phyloP scores from a whole-genome alignment of 805 yeast species.

The Teunomyces cretensis region DNA sequence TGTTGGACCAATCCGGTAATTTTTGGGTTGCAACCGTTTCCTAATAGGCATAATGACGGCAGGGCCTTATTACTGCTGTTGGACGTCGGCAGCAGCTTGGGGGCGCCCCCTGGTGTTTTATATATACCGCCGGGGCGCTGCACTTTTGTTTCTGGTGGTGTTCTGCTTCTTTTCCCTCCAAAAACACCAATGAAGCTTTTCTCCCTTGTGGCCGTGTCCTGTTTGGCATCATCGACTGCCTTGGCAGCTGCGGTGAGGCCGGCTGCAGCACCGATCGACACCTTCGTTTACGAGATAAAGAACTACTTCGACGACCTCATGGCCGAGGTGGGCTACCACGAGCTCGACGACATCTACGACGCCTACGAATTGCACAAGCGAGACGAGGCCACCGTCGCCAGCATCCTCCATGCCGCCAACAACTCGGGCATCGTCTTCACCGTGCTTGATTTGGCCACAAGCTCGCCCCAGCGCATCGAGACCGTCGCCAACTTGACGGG shows the following conservation, averaged over 20 bases:
- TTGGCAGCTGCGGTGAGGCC: constrained; percentile 10
- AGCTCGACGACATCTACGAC: neutral
- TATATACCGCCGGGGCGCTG: neutral
- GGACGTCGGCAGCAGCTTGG: too few species aligned
- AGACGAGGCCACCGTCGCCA: constrained; percentile 24
- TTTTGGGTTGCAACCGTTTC: neutral
- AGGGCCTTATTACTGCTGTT: too few species aligned
- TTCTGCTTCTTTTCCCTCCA: too few species aligned
- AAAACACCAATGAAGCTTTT: constrained; percentile 13
- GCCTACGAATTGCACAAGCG: constrained; percentile 15
- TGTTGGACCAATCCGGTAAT: constrained; percentile 1
- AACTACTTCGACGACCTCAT: constrained; percentile 7
- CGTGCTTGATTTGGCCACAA: constrained; percentile 36
- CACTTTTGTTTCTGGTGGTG: neutral
- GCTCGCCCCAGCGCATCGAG: constrained; percentile 25
- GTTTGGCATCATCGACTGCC: constrained; percentile 4
- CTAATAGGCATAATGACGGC: neutral
- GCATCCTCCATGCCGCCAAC: constrained; percentile 25
- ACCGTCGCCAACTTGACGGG: constrained; percentile 34
- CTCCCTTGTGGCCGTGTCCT: constrained; percentile 5
- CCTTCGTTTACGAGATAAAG: constrained; percentile 17
- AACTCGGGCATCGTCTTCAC: constrained; percentile 32
- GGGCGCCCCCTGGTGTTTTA: neutral
- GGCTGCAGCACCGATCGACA: constrained; percentile 18
- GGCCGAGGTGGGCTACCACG: constrained; percentile 8